Base-by-base conservation (phyloP, 495 filamentous ascomycete species). In the Aspergillus wentii region DNA sequence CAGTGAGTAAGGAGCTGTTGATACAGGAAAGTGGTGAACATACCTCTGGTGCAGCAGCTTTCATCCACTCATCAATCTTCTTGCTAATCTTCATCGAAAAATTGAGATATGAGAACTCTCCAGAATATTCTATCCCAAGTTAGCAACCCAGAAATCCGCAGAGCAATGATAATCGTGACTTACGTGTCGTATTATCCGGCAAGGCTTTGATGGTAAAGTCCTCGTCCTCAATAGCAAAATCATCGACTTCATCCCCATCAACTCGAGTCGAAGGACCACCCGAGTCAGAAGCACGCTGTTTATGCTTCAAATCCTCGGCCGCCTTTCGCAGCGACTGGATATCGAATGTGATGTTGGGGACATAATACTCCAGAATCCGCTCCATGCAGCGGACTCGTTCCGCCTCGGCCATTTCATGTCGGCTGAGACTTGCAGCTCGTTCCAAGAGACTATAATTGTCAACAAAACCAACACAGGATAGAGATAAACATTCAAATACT, bases 61-160 rank as follows among this genome's bases (percentile, higher is more conserved):
- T 66, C 62, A 68, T 69, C 64, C 62, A 71, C 33, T 70, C 67
- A 29, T 69, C 66, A 20, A 72, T 72, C 33, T 67, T 70, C 46
- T 62, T 59, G 35, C 66, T 51, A 27, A 70, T 72, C 38, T 71
- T 69, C 61, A 64, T 68, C 5, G 67, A 69, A 31, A 74, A 72
- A 32, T 72, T 72, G 25, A 72, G 44, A 35, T 72, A 71, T 0
- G 70, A 74, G 39, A 71, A 74, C 41, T 74, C 70, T 11, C 70
- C 70, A 3, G 70, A 74, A 38, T 74, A 74, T 42, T 74, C 70
- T 74, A 38, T 13, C 1, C n/a, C 7, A 21, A 7, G 32, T 38
- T 25, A 50, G 33, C 27, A 20, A 30, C 17, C 10, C 2, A 13
- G 8, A 23, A 27, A 4, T 7, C 33, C 4, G 26, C 17, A 20